Percentiles rank a stretch among this genome's conserved stretches.
These are phyloP conservation scores for Nepenthes mirabilis DNA, from an alignment of 148 eudicot species.

Conservation along the genomic window DNA sequence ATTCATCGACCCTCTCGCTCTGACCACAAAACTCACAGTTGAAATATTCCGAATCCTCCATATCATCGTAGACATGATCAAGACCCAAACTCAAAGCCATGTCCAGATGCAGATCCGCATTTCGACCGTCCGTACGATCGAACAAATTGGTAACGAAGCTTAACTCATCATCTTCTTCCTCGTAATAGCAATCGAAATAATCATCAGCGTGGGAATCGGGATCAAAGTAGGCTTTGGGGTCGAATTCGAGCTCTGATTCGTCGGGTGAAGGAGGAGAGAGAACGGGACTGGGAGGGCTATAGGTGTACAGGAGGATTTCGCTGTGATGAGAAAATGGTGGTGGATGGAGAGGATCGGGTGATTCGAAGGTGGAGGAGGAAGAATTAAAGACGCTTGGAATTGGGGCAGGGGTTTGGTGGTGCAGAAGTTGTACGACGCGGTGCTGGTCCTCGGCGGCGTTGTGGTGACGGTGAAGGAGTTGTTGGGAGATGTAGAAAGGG, in stretches of 20 bases:
- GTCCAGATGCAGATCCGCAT: not conserved
- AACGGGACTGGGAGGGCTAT: too few relatives aligned
- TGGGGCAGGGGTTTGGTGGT: too few relatives aligned
- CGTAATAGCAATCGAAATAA: not conserved
- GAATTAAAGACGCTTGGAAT: too few relatives aligned
- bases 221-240: not conserved
- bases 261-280: not conserved
- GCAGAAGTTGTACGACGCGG: too few relatives aligned
- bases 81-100: slow-evolving; percentile 8
- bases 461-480: too few relatives aligned
- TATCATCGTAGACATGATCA: not conserved
- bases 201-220: not conserved
- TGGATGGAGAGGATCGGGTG: too few relatives aligned
- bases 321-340: too few relatives aligned
- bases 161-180: slow-evolving; percentile 9
- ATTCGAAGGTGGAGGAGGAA: too few relatives aligned
- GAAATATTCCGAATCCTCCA: slow-evolving; percentile 6
- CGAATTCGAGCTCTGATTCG: not conserved
- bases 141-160: slow-evolving; percentile 47
- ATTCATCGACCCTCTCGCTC: slow-evolving; percentile 7
- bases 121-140: slow-evolving; percentile 11
- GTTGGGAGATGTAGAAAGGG: too few relatives aligned
- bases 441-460: too few relatives aligned
- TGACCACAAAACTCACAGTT: slow-evolving; percentile 13
- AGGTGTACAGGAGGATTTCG: too few relatives aligned